These are phyloP conservation scores for Sextonia rubra DNA, from an alignment of 164 flowering plant species.

Conservation along the genomic window DNA sequence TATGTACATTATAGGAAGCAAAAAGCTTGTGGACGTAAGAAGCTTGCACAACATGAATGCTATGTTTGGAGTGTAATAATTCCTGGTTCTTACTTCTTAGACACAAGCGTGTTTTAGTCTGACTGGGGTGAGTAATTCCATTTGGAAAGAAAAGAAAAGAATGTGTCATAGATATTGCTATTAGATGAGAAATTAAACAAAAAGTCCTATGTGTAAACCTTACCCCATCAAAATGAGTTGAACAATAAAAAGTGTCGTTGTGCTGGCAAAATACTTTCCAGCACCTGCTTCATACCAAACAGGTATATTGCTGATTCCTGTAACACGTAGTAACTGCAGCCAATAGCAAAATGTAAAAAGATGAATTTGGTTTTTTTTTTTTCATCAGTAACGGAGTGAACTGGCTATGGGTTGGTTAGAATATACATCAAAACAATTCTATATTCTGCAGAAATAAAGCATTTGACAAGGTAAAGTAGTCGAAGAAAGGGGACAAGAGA, in stretches of 20 bases:
- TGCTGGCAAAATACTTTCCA: constrained; percentile 71
- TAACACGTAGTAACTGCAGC: constrained; percentile 72
- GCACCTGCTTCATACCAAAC: constrained; percentile 97
- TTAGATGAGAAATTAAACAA: background rate
- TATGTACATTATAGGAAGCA: too few relatives aligned
- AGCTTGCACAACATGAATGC: background rate
- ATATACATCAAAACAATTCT: background rate
- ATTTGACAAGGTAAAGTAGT: background rate
- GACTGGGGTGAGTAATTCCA: too few relatives aligned
- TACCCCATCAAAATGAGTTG: constrained; percentile 90
- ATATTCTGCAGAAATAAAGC: background rate
- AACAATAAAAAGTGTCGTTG: constrained; percentile 59
- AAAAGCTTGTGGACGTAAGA: background rate
- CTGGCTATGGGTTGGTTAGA: too few relatives aligned
- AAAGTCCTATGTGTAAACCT: background rate
- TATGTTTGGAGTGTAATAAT: too few relatives aligned
- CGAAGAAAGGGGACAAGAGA: background rate
- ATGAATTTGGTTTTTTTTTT: too few relatives aligned
- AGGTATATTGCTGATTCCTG: constrained; percentile 62
- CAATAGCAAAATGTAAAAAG: background rate
- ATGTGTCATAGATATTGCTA: background rate
- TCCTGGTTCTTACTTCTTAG: background rate
- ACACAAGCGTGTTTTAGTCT: background rate
- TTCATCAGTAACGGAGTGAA: background rate
- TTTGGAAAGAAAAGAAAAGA: background rate